phyloP scores from a whole-genome alignment of 192 early-diverging fungal species.

The Rhizophagus clarus region DNA sequence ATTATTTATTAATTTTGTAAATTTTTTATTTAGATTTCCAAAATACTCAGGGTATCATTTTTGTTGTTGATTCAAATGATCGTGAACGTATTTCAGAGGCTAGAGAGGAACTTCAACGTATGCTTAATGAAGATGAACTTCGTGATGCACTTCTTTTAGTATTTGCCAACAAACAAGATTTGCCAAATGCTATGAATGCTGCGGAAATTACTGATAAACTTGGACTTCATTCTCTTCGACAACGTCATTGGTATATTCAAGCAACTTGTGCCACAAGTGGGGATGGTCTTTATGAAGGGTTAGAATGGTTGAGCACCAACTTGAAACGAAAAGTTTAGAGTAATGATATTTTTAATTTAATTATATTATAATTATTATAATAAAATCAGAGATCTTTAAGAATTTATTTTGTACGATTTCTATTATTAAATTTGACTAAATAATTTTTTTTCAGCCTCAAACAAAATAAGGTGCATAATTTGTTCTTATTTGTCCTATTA shows the following conservation, averaged over 20 bases:
- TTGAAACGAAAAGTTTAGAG: slow-evolving; percentile 55
- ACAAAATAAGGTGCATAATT: too few species aligned
- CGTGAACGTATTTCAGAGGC: slow-evolving; percentile 93
- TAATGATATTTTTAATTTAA: neutral
- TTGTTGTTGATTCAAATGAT: slow-evolving; percentile 97
- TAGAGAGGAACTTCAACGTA: slow-evolving; percentile 90
- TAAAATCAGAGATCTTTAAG: too few species aligned
- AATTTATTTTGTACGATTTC: too few species aligned
- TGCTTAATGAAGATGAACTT: slow-evolving; percentile 96
- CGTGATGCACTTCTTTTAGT: slow-evolving; percentile 88
- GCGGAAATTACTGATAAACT: slow-evolving; percentile 94
- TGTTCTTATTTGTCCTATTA: too few species aligned
- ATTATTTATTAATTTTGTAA: neutral
- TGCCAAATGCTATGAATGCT: slow-evolving; percentile 94
- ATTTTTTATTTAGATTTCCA: slow-evolving; percentile 75
- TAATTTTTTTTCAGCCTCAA: too few species aligned
- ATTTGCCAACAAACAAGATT: slow-evolving; percentile 99
- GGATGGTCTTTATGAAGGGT: slow-evolving; percentile 97
- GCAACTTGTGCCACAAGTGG: slow-evolving; percentile 89
- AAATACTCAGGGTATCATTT: slow-evolving; percentile 96
- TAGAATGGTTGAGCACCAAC: slow-evolving; percentile 89
- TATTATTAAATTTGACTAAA: too few species aligned
- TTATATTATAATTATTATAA: neutral
- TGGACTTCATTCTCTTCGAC: slow-evolving; percentile 78
- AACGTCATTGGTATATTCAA: slow-evolving; percentile 93